Evolutionary conservation across 768 basidiomycete genomes (phyloP).

Genomic region (Lactarius pseudohatsudake): DNA sequence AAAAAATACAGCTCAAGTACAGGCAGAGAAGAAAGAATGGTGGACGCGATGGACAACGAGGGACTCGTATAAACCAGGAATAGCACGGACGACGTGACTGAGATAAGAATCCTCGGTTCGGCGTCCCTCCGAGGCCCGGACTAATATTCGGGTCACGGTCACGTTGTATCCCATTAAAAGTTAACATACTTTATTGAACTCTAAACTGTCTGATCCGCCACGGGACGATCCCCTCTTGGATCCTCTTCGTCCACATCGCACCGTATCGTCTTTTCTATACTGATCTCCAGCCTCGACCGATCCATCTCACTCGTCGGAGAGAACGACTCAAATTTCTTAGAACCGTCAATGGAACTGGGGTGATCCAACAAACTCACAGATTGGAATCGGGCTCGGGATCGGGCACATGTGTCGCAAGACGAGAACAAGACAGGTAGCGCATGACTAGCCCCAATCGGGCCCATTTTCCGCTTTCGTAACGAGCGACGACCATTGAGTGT

Average conservation of each 20-base stretch:
- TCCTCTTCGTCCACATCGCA: conserved; percentile 1
- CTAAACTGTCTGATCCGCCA: background rate
- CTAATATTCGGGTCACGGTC: background rate
- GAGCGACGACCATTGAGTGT: conserved; percentile 22
- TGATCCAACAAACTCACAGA: background rate
- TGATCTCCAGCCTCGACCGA: conserved; percentile 7
- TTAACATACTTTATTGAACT: background rate
- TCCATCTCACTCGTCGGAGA: background rate
- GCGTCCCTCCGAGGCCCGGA: no score
- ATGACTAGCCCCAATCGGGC: background rate
- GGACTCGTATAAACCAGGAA: background rate
- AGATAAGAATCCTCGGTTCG: no score
- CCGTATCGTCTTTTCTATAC: conserved; percentile 13
- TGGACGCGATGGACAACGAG: background rate
- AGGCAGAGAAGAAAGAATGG: conserved; percentile 2
- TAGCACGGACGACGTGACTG: background rate
- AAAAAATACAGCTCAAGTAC: conserved; percentile 23
- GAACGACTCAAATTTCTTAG: background rate
- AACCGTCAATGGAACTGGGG: background rate
- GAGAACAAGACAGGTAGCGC: conserved; percentile 5
- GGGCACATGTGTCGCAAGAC: background rate
- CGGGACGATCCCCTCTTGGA: no score
- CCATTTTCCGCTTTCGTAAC: conserved; percentile 3
- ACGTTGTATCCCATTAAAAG: background rate
- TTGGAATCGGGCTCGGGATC: background rate